Evolutionary conservation across 345 rosid genomes (phyloP), one percentile per base, ranked within the genome.

Genomic region (Zanthoxylum bungeanum): DNA sequence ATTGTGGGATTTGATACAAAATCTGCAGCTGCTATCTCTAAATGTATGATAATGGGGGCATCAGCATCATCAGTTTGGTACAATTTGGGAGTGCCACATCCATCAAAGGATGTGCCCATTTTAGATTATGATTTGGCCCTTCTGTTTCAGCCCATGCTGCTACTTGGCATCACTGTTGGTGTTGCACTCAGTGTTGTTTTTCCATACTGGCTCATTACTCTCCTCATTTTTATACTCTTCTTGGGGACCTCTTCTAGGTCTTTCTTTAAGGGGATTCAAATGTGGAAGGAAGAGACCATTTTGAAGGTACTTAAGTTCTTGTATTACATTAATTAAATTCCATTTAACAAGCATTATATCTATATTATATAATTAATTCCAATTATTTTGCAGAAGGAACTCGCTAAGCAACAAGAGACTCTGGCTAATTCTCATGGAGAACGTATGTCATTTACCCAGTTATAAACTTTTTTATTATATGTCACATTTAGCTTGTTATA

Each of bases 1-100:
- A 68, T 93, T 22, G 94, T 93, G 22, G 98, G 97, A 8, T 93
- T 91, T 19, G 98, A 93, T 52, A 86, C 98, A 16, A 93, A 93
- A 75, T 93, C 98, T 9, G 97, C 98, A 21, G 98, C 98, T 70
- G 97, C 98, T n/a, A 66, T 93, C 67, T 93, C 98, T 17, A 93
- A 93, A 86, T 93, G 97, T 79, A 93, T 93, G 98, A 93, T 93
- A 59, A 93, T 93, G 98, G 98, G 90, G 66, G 98, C 98, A 68
- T 91, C 98, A 1, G 82, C 91, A 11, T 85, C 98, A 62, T 93
- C 98, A 37, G 96, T 93, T 62, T 93, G 97, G 96, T 93, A 91
- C 83, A 93, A 93, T 75, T 60, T 93, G 31, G 82, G 91, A 75
- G 96, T 91, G 36, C 85, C 86, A 1, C 98, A 93, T 76, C 98